Evolutionary conservation across 768 basidiomycete species (phyloP).

Genomic region (Mycena galopus): DNA sequence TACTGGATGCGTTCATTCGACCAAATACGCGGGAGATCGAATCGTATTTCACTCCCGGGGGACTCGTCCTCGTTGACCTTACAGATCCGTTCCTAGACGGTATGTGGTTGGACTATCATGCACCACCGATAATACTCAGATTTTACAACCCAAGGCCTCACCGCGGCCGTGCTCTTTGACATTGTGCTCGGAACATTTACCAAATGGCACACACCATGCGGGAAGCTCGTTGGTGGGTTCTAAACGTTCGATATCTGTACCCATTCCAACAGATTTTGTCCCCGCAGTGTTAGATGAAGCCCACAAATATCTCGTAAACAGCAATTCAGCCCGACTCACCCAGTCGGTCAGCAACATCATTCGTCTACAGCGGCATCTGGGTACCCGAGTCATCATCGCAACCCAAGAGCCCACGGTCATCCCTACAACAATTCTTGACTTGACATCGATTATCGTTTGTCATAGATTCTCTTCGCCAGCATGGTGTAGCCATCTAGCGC

Average conservation of each 20-base stretch:
- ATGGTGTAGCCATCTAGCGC: slow-evolving; percentile 65
- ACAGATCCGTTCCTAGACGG: slow-evolving; percentile 68
- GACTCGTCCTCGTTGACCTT: slow-evolving; percentile 63
- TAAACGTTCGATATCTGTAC: background rate
- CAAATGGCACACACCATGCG: slow-evolving; percentile 29
- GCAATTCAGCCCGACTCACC: slow-evolving; percentile 55
- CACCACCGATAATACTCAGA: background rate
- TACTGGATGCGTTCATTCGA: slow-evolving; percentile 59
- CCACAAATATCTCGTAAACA: slow-evolving; percentile 63
- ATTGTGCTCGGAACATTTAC: slow-evolving; percentile 48
- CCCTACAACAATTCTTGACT: slow-evolving; percentile 60
- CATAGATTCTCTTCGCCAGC: slow-evolving; percentile 69
- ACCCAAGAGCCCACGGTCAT: slow-evolving; percentile 72
- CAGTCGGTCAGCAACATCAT: slow-evolving; percentile 59
- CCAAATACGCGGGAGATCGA: slow-evolving; percentile 23
- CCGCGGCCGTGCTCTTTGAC: slow-evolving; percentile 55
- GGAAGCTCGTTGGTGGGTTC: slow-evolving; percentile 35
- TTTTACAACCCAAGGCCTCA: slow-evolving; percentile 19
- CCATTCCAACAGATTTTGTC: background rate
- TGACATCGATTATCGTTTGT: slow-evolving; percentile 50
- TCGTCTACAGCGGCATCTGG: slow-evolving; percentile 67
- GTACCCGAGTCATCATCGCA: slow-evolving; percentile 64
- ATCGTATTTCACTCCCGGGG: slow-evolving; percentile 55
- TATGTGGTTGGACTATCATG: slow-evolving; percentile 31
- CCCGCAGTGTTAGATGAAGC: slow-evolving; percentile 64